Conservation (phyloP, 208 protist species). For the Leishmania amazonensis region DNA sequence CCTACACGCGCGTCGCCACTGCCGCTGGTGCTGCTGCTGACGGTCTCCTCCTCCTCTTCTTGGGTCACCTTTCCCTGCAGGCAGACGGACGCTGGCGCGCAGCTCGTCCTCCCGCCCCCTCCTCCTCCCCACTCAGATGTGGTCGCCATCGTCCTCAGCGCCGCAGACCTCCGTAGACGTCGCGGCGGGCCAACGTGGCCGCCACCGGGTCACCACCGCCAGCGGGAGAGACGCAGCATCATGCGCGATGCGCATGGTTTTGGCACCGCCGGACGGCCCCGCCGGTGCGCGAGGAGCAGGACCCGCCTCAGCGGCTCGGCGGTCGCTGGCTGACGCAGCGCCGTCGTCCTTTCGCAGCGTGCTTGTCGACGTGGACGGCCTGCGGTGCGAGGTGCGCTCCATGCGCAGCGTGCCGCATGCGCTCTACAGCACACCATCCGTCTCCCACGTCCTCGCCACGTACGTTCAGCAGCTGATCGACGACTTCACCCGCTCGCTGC, state of each 20-base stretch:
- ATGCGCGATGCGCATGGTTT: neutral
- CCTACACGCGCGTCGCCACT: too few species aligned
- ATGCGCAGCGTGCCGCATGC: slow-evolving; percentile 55
- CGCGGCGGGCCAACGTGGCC: neutral
- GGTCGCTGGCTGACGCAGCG: neutral
- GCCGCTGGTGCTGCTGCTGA: neutral
- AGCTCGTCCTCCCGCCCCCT: neutral
- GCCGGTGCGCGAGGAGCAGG: neutral
- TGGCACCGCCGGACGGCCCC: neutral
- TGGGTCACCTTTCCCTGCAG: neutral
- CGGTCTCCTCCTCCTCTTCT: neutral
- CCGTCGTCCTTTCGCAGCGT: neutral
- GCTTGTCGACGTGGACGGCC: slow-evolving; percentile 30
- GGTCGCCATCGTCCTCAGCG: neutral
- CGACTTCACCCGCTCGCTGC: slow-evolving; percentile 48
- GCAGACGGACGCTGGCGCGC: neutral
- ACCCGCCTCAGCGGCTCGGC: neutral
- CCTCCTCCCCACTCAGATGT: neutral
- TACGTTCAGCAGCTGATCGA: slow-evolving; percentile 57
- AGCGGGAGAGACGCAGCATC: neutral
- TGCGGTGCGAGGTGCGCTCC: slow-evolving; percentile 56
- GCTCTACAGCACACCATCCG: slow-evolving; percentile 35
- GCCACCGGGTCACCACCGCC: neutral
- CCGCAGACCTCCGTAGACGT: neutral
- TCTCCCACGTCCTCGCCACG: slow-evolving; percentile 30